These are phyloP conservation scores for Malus hybrid DNA, from an alignment of 331 rosid species.

Conservation along the genomic window DNA sequence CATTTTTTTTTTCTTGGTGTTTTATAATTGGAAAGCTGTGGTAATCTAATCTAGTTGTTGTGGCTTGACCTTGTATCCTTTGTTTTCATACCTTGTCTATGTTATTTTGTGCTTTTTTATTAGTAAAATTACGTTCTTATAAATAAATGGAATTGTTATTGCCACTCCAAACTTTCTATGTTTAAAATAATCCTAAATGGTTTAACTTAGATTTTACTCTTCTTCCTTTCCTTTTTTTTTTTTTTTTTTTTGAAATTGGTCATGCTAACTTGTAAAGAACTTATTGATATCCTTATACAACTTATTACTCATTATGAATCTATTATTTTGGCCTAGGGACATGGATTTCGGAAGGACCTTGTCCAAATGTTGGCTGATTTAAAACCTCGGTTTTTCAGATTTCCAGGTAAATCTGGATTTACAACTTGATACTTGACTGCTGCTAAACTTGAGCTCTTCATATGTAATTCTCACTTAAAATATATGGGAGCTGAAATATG, in stretches of 20 bases:
- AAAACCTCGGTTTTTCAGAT: constrained; percentile 75
- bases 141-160: too few relatives aligned
- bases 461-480: background rate
- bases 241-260: background rate
- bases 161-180: too few relatives aligned
- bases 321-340: constrained; percentile 51
- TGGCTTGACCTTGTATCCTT: background rate
- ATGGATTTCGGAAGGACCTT: constrained; percentile 75
- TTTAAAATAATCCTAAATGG: background rate
- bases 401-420: constrained; percentile 58
- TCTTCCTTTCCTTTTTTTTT: too few relatives aligned
- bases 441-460: background rate
- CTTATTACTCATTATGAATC: background rate
- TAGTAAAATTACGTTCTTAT: too few relatives aligned
- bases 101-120: too few relatives aligned
- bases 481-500: background rate
- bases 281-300: background rate
- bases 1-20: background rate
- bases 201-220: background rate
- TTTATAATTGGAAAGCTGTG: background rate
- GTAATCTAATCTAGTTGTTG: background rate
- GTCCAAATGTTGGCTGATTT: constrained; percentile 42
- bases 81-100: background rate
- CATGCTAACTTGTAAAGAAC: background rate
- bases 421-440: background rate